Conservation (phyloP, 148 eudicot genomes). For the Camellia sinensis region DNA sequence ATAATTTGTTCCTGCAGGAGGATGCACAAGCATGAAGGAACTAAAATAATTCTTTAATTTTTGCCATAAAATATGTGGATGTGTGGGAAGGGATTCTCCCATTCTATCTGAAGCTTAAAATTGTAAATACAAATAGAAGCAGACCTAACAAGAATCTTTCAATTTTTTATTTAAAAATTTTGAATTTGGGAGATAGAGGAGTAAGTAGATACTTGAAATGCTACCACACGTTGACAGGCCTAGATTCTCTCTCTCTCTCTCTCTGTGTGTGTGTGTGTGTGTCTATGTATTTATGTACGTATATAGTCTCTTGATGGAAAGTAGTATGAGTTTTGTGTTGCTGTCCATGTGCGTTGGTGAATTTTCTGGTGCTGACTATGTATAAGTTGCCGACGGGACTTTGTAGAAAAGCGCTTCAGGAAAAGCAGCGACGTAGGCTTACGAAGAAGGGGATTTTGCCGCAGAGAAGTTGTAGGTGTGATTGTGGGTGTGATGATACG, state of each 20-base stretch:
- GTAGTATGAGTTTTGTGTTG: not conserved
- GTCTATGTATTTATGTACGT: not conserved
- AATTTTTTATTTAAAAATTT: not conserved
- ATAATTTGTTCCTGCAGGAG: not conserved
- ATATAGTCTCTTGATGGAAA: not conserved
- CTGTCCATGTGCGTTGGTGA: too few species aligned
- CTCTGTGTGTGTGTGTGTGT: too few species aligned
- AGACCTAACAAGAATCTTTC: not conserved
- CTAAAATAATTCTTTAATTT: not conserved
- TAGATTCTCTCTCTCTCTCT: too few species aligned
- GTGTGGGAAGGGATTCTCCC: too few species aligned
- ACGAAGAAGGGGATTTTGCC: too few species aligned
- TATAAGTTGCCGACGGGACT: too few species aligned
- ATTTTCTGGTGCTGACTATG: too few species aligned
- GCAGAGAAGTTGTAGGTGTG: too few species aligned
- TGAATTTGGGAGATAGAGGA: not conserved
- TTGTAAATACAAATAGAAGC: not conserved
- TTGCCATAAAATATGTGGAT: too few species aligned
- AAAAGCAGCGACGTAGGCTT: too few species aligned
- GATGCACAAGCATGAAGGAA: not conserved
- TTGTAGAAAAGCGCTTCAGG: too few species aligned
- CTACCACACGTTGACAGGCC: not conserved
- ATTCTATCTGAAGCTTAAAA: not conserved
- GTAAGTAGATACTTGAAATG: not conserved
- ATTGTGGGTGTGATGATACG: too few species aligned